A percentile compares a stretch with the other conserved stretches of the same genome.
These are phyloP conservation scores for Nemania sp. DNA, from an alignment of 2,329 filamentous ascomycete species.

Conservation along the genomic window DNA sequence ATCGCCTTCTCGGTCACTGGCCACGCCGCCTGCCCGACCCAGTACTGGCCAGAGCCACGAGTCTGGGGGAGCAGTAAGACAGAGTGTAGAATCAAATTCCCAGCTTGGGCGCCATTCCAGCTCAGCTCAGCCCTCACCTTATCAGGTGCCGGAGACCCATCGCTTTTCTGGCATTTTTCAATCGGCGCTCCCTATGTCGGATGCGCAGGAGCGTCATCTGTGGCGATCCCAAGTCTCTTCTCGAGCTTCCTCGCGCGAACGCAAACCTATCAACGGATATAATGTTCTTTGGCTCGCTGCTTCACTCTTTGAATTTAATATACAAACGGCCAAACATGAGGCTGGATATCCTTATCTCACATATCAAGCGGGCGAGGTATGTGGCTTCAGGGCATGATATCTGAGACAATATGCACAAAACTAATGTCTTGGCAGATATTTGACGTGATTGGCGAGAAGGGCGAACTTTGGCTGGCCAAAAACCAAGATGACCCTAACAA, in stretches of 20 bases:
- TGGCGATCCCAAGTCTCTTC: conserved; percentile 63
- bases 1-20: conserved; percentile 53
- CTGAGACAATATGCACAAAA: background rate
- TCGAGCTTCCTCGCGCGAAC: conserved; percentile 63
- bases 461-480: conserved; percentile 94
- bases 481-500: conserved; percentile 88
- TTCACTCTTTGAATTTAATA: conserved; percentile 96
- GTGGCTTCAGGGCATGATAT: conserved; percentile 36
- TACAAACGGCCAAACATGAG: conserved; percentile 87
- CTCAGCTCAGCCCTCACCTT: conserved; percentile 57
- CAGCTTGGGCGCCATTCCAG: conserved; percentile 58
- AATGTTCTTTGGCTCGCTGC: conserved; percentile 89
- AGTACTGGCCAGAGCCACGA: conserved; percentile 65
- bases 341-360: conserved; percentile 95
- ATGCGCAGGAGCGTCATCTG: conserved; percentile 60
- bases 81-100: conserved; percentile 56
- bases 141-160: conserved; percentile 50
- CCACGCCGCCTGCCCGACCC: conserved; percentile 54
- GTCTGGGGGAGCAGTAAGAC: conserved; percentile 54
- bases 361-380: conserved; percentile 88
- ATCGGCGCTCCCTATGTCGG: conserved; percentile 81
- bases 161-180: conserved; percentile 81
- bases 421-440: conserved; percentile 62
- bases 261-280: conserved; percentile 60
- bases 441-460: conserved; percentile 93